Evolutionary conservation across 2,329 filamentous ascomycete species (phyloP).

Genomic region (Zymoseptoria ardabiliae): DNA sequence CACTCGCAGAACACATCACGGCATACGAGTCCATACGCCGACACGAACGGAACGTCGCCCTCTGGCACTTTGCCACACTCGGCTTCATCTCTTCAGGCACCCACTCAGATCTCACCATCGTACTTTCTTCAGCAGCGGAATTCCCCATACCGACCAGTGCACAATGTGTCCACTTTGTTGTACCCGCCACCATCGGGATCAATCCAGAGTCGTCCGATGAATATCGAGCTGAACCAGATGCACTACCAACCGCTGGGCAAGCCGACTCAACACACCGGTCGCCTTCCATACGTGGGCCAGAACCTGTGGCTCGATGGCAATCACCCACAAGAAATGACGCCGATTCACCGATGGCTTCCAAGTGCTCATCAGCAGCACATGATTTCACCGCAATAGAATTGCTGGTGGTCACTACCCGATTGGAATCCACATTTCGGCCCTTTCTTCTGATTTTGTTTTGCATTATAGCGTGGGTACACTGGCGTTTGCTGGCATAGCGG

Average conservation of each 20-base stretch:
- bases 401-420: neutral
- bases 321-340: constrained; percentile 26
- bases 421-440: neutral
- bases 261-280: constrained; percentile 38
- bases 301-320: constrained; percentile 30
- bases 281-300: constrained; percentile 35
- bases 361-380: neutral
- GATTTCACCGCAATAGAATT: neutral
- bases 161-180: constrained; percentile 81
- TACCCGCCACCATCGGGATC: constrained; percentile 77
- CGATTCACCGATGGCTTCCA: constrained; percentile 25
- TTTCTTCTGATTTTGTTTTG: neutral
- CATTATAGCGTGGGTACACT: neutral
- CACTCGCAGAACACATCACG: constrained; percentile 34
- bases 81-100: constrained; percentile 41
- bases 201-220: constrained; percentile 50
- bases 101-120: constrained; percentile 71
- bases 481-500: neutral
- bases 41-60: constrained; percentile 57
- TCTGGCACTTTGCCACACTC: constrained; percentile 56
- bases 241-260: constrained; percentile 45
- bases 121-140: constrained; percentile 80
- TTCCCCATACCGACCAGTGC: constrained; percentile 87
- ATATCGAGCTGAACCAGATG: constrained; percentile 42
- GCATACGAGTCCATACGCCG: constrained; percentile 45